These are phyloP conservation scores for Amanita pseudoporphyria DNA, from an alignment of 768 basidiomycete genomes.

Conservation along the genomic window DNA sequence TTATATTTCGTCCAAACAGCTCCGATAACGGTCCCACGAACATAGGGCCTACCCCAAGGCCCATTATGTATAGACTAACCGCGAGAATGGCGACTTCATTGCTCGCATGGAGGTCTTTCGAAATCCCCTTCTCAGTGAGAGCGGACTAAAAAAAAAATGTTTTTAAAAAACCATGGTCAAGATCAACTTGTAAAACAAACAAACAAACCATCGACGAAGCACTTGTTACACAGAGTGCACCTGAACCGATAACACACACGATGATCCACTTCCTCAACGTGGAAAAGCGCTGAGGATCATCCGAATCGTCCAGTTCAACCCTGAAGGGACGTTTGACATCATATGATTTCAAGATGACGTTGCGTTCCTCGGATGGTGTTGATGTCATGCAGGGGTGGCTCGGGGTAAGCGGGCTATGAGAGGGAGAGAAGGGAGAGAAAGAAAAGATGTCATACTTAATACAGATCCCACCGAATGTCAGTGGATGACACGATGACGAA, in stretches of 20 bases:
- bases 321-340: slow-evolving; percentile 14
- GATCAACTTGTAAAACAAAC: too few relatives aligned
- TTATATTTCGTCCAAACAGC: slow-evolving; percentile 53
- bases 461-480: too few relatives aligned
- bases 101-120: slow-evolving; percentile 36
- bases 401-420: too few relatives aligned
- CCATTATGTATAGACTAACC: slow-evolving; percentile 50
- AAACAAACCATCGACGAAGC: slow-evolving; percentile 53
- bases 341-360: neutral
- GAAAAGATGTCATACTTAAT: too few relatives aligned
- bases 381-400: too few relatives aligned
- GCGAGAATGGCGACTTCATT: slow-evolving; percentile 40
- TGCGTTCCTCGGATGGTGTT: too few relatives aligned
- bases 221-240: slow-evolving; percentile 42
- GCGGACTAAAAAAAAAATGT: too few relatives aligned
- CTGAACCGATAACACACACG: slow-evolving; percentile 35
- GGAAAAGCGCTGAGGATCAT: slow-evolving; percentile 33
- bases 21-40: slow-evolving; percentile 47
- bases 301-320: slow-evolving; percentile 30
- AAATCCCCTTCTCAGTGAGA: slow-evolving; percentile 53
- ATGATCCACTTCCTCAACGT: slow-evolving; percentile 36
- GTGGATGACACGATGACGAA: too few relatives aligned
- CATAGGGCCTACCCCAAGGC: slow-evolving; percentile 44
- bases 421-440: too few relatives aligned
- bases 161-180: too few relatives aligned